A percentile compares a stretch with the other conserved stretches of the same genome.
Evolutionary conservation across 2,329 filamentous ascomycete species (phyloP).

Genomic region (Raffaelea albimanens): DNA sequence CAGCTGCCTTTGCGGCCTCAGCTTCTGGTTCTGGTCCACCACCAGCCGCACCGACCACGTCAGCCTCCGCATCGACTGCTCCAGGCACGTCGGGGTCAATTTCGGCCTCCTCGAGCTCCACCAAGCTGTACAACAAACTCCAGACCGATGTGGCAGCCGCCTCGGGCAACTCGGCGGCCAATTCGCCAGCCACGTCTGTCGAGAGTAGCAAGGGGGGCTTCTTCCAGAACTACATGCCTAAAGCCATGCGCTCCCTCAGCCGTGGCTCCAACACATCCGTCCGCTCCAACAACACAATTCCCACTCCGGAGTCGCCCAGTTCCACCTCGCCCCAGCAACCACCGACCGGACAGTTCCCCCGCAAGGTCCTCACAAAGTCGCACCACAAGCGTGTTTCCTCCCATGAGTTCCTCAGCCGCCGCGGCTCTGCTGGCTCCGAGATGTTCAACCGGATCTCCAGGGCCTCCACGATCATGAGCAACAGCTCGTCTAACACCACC

Average conservation of each 20-base stretch:
- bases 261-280: conserved; percentile 11
- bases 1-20: neutral
- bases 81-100: neutral
- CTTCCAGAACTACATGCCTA: conserved; percentile 14
- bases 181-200: conserved; percentile 16
- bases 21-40: neutral
- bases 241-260: conserved; percentile 16
- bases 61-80: neutral
- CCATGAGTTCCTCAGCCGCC: conserved; percentile 13
- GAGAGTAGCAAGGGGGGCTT: conserved; percentile 16
- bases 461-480: conserved; percentile 17
- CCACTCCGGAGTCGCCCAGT: neutral
- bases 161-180: conserved; percentile 3
- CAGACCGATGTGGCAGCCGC: conserved; percentile 10
- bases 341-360: conserved; percentile 9
- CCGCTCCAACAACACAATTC: neutral
- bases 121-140: conserved; percentile 5
- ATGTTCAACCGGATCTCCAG: conserved; percentile 16
- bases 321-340: neutral
- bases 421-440: conserved; percentile 21
- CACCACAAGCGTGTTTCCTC: conserved; percentile 12
- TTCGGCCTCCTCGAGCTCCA: neutral
- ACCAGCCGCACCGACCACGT: neutral
- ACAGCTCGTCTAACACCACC: conserved; percentile 17
- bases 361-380: conserved; percentile 13